These are phyloP conservation scores for Cladorrhinum sp. DNA, from an alignment of 2,329 filamentous ascomycete genomes.

Conservation along the genomic window DNA sequence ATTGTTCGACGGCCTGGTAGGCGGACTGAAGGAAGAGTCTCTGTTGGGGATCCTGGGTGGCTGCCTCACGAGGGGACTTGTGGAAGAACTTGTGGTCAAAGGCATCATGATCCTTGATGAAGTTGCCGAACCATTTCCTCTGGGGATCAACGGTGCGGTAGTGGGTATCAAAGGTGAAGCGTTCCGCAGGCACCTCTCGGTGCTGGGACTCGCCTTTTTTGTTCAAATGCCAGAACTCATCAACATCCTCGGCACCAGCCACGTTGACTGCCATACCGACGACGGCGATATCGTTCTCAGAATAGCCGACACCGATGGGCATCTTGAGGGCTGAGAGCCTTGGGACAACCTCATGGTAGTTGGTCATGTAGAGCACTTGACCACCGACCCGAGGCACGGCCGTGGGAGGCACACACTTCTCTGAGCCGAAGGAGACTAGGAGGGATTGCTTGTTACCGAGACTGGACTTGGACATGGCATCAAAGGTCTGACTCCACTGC, in stretches of 20 bases:
- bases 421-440: slow-evolving; percentile 34
- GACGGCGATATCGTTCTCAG: slow-evolving; percentile 31
- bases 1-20: slow-evolving; percentile 38
- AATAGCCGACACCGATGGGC: neutral
- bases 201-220: slow-evolving; percentile 32
- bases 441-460: slow-evolving; percentile 11
- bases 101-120: slow-evolving; percentile 24
- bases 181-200: slow-evolving; percentile 23
- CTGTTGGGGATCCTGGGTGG: slow-evolving; percentile 41
- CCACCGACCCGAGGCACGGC: slow-evolving; percentile 25
- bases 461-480: slow-evolving; percentile 10
- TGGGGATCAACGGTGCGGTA: slow-evolving; percentile 18
- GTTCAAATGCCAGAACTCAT: slow-evolving; percentile 35
- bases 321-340: too few relatives aligned
- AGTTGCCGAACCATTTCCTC: slow-evolving; percentile 30
- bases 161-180: slow-evolving; percentile 27
- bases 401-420: slow-evolving; percentile 37
- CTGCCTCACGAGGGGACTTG: slow-evolving; percentile 37
- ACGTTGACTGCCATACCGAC: slow-evolving; percentile 37
- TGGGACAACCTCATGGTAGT: slow-evolving; percentile 8
- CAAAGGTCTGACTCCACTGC: slow-evolving; percentile 36
- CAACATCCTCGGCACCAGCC: slow-evolving; percentile 34
- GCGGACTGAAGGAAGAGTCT: slow-evolving; percentile 38
- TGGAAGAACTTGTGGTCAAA: slow-evolving; percentile 43
- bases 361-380: slow-evolving; percentile 20